Evolutionary conservation across 768 basidiomycete genomes (phyloP), one percentile per base, ranked within the genome.

Genomic region (Mycena chlorophos): DNA sequence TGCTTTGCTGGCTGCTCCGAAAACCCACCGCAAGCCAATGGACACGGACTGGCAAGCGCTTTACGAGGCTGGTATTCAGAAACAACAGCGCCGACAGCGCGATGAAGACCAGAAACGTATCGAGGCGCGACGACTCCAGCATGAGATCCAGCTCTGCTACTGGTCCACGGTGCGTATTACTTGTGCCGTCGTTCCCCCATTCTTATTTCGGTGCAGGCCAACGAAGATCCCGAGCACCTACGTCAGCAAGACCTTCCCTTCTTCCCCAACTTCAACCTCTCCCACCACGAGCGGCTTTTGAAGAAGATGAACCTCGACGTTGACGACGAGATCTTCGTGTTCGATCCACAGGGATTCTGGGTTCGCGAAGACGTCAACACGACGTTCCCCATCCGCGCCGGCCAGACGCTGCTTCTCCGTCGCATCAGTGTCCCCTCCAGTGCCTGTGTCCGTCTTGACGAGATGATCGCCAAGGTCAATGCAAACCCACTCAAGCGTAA

Each of bases 321-420:
- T 3, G 34, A 22, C 2, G 48, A 50, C 19, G 49, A 56, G 19
- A 46, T 56, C 28, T 19, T 8, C 13, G 25, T 56, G n/a, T 56
- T 34, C 42, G 49, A 56, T 51, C 30, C 26, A 42, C 43, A 19
- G 40, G 48, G 19, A n/a, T 39, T 1, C 31, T 22, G 37, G 50
- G 39, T 27, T 22, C 46, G 17, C 49, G 55, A 56, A n/a, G 49
- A 56, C 17, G 39, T 56, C 29, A 29, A 56, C 20, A 40, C 42
- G 14, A 49, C 49, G 16, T 20, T 31, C 40, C 23, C 20, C 3
- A 30, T 56, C 30, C 1, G 14, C 3, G 0, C 48, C 5, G 23
- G 20, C 1, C 39, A 56, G 23, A 49, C 42, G 5, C 28, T 56
- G 3, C 29, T 56, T 1, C 23, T 37, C 13, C 55, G 55, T 8